Evolutionary conservation across 345 rosid genomes (phyloP).

Genomic region (Abelmoschus esculentus): DNA sequence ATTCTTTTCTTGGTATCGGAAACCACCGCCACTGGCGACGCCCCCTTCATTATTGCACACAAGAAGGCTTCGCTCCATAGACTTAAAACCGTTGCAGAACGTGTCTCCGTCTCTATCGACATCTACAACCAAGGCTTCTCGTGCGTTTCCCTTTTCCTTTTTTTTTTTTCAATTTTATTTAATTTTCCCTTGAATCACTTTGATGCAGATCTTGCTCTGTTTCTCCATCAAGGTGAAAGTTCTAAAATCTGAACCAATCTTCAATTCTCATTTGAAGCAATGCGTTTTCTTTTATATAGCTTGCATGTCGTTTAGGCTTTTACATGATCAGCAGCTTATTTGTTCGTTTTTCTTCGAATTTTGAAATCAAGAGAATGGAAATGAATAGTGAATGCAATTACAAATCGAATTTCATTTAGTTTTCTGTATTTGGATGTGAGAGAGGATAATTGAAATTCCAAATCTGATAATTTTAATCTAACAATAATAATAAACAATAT

Average conservation of each 20-base stretch:
- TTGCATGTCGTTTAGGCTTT: neutral
- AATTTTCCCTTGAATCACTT: neutral
- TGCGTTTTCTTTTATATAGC: neutral
- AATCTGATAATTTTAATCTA: neutral
- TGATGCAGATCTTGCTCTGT: slow-evolving; percentile 14
- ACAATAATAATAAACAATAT: neutral
- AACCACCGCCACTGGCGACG: slow-evolving; percentile 53
- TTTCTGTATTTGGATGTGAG: neutral
- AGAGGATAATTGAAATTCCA: neutral
- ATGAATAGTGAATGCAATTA: no score
- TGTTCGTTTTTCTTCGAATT: neutral
- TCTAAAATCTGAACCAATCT: neutral
- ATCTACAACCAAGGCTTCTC: slow-evolving; percentile 91
- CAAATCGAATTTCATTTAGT: neutral
- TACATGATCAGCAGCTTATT: neutral
- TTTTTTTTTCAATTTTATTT: neutral
- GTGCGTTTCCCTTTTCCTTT: slow-evolving; percentile 33
- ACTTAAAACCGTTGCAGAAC: slow-evolving; percentile 84
- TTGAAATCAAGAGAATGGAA: neutral
- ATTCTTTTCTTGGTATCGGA: slow-evolving; percentile 40
- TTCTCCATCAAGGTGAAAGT: neutral
- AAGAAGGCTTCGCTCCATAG: slow-evolving; percentile 35
- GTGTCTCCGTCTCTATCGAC: slow-evolving; percentile 72
- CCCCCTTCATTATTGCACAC: slow-evolving; percentile 57
- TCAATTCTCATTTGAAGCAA: neutral